Base-by-base conservation (phyloP, 1,284 basidiomycete genomes). In the Meira miltonrushii region DNA sequence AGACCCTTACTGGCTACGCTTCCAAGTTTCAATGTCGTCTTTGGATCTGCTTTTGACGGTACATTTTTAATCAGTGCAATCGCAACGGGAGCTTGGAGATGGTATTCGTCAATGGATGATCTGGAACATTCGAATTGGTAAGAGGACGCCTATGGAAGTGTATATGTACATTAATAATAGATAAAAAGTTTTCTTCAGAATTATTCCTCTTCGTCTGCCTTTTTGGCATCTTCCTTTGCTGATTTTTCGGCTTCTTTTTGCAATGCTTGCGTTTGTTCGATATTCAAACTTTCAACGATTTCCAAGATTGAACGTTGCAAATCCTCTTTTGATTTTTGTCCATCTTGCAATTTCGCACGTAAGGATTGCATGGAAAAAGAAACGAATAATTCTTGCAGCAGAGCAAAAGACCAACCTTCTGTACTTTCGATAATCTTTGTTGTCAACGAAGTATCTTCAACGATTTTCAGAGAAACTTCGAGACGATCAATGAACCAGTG, bases 11-110 rank as follows among this genome's bases (percentile, higher is more conserved):
- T 81, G 23, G 71, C 76, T n/a, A 78, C 74, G 0, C 68, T 81
- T 23, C 80, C 80, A 23, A 75, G 74, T 49, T 81, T 80, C 59
- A 70, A 79, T 55, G 72, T 79, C 48, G 79, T 79, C 38, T 77
- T 78, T 44, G 77, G 80, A 19, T 62, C 64, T 28, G 64, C 80
- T 1, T 81, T 81, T 63, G 80, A 80, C 60, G 64, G 62, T 5
- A 75, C 78, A 12, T 81, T 81, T 59, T 65, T 81, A 15, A 21
- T 78, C 23, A 67, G 78, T 0, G 79, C 78, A 0, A 64, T 67
- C 1, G 64, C 69, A 5, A 69, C 73, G 2, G 64, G 15, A 2
- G 10, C 19, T n/a, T 33, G 17, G 13, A 49, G 54, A 49, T 55
- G 41, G 38, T 23, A 25, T 25, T 19, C 38, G 4, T 23, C 50